Evolutionary conservation across 164 flowering plant genomes (phyloP).

Genomic region (Kalanchoe fedtschenkoi): DNA sequence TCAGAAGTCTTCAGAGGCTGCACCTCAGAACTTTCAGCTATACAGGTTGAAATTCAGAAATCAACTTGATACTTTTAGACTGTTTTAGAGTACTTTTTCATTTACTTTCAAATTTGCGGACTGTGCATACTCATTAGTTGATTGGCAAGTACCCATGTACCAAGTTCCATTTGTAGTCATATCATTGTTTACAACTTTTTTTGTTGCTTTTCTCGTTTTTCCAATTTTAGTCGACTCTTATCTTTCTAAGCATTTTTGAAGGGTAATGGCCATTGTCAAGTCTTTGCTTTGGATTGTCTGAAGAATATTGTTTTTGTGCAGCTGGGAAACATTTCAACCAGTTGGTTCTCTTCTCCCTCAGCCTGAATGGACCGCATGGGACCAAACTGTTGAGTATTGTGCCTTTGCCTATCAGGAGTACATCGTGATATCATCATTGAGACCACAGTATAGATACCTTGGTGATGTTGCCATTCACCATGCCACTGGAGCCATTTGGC

Average conservation of each 20-base stretch:
- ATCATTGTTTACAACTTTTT: not conserved
- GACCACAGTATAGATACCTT: conserved; percentile 91
- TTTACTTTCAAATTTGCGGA: not conserved
- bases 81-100: not conserved
- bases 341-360: conserved; percentile 91
- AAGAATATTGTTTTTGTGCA: conserved; percentile 26
- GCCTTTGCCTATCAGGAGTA: conserved; percentile 91
- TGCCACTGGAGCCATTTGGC: conserved; percentile 98
- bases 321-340: conserved; percentile 97
- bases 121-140: not conserved
- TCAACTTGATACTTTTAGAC: not conserved
- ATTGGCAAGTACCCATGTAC: not conserved
- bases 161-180: not conserved
- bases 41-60: conserved; percentile 46
- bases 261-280: not conserved
- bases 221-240: not conserved
- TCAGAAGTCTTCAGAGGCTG: conserved; percentile 49
- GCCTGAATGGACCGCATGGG: conserved; percentile 99
- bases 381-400: conserved; percentile 96
- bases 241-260: not conserved
- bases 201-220: not conserved
- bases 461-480: conserved; percentile 97
- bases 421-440: conserved; percentile 83
- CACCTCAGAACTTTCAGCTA: conserved; percentile 83
- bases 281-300: not conserved